A percentile compares a stretch with the other conserved stretches of the same genome.
These are phyloP conservation scores for Arabidopsis lyrata DNA, from an alignment of 441 rosid species.

Conservation along the genomic window DNA sequence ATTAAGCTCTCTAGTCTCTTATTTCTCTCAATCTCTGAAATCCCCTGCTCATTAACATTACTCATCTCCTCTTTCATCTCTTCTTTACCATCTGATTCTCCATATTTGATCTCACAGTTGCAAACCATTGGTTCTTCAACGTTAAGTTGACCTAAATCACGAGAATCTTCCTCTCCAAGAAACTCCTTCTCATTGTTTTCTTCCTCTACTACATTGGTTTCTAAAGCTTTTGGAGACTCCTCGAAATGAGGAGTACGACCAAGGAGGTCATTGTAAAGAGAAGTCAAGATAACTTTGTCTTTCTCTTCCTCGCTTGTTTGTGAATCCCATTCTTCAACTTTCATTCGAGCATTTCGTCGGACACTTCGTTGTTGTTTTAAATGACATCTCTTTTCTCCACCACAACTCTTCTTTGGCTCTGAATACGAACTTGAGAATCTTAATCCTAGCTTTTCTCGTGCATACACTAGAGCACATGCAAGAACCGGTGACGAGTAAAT, in stretches of 20 bases:
- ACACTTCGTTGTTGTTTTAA: conserved; percentile 55
- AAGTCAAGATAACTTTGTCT: conserved; percentile 35
- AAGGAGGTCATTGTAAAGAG: conserved; percentile 39
- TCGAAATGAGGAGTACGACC: conserved; percentile 41
- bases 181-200: conserved; percentile 13
- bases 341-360: conserved; percentile 51
- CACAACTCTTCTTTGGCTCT: conserved; percentile 25
- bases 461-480: conserved; percentile 44
- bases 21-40: conserved; percentile 80
- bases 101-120: conserved; percentile 46
- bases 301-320: conserved; percentile 41
- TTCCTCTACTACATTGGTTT: conserved; percentile 16
- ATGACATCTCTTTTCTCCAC: conserved; percentile 32
- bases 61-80: conserved; percentile 76
- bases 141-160: conserved; percentile 22
- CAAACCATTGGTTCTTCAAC: conserved; percentile 28
- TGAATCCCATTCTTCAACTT: conserved; percentile 50
- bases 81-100: conserved; percentile 49
- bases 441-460: conserved; percentile 43
- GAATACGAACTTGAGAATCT: conserved; percentile 28
- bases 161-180: conserved; percentile 15
- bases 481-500: conserved; percentile 59
- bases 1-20: conserved; percentile 79
- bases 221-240: conserved; percentile 45
- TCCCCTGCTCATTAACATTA: conserved; percentile 81